Base-by-base conservation (phyloP, 768 basidiomycete species). In the Psilocybe sp. region DNA sequence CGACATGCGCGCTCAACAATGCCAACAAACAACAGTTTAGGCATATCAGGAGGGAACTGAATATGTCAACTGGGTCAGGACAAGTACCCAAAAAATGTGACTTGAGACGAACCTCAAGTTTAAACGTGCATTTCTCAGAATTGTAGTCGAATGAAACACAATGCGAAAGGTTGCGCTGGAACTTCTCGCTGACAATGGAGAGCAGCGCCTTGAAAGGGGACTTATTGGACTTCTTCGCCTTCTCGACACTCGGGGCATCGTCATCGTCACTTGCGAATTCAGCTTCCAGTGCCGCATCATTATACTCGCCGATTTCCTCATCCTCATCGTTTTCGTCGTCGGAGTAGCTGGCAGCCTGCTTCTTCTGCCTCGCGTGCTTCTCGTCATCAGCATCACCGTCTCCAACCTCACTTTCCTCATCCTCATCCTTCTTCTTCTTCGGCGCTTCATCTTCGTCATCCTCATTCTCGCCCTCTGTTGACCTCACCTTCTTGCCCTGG, bases 11-110 rank as follows among this genome's bases (percentile, higher is more conserved):
- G 79, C 65, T 98, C 97, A 49, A 98, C 79, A 53, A 99, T 84
- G 41, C 94, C 96, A 42, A 98, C 92, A 38, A 99, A 78, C 16
- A 99, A 76, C 32, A 99, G 77, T 68, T 98, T 98, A 10, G 94
- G 94, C 64, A 93, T 86, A 59, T 90, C 84, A 39, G 88, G 80
- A 10, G 80, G 74, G 72, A 98, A 95, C 93, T 98, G 53, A n/a
- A 53, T 15, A 50, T 42, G 33, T 38, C 33, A 42, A 46, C 15
- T 47, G 33, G 44, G 36, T 47, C 53, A 45, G 31, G 45, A 40
- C 5, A 46, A 35, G 44, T 12, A 18, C 5, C n/a, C 31, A 13
- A 35, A 20, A 14, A 47, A 32, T 49, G n/a, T 11, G 16, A 46
- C 16, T 16, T 19, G 47, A 44, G 18, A 68, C 85, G 59, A 61